Evolutionary conservation across 1,139 yeast genomes (phyloP).

Genomic region (Arxiozyma heterogenica): DNA sequence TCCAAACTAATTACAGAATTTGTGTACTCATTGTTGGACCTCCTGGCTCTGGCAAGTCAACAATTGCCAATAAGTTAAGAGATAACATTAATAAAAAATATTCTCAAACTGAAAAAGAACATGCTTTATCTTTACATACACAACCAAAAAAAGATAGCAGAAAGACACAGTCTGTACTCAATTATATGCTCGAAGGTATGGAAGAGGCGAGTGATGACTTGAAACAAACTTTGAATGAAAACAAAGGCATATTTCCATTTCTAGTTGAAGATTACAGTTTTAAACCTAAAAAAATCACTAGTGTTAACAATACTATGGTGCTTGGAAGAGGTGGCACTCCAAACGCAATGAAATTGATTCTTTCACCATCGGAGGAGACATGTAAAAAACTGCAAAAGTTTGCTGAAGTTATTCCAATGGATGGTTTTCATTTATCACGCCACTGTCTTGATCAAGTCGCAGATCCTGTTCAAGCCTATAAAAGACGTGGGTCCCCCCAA

Average conservation of each 20-base stretch:
- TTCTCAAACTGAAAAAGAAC: constrained; percentile 2
- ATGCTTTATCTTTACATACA: not conserved
- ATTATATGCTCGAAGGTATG: constrained; percentile 9
- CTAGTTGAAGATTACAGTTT: constrained; percentile 41
- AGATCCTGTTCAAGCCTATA: constrained; percentile 49
- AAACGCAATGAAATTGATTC: constrained; percentile 17
- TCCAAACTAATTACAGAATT: constrained; percentile 36
- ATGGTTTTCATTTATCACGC: constrained; percentile 76
- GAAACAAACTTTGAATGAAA: constrained; percentile 25
- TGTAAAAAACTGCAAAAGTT: constrained; percentile 11
- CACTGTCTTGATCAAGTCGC: constrained; percentile 41
- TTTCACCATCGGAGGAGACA: not conserved
- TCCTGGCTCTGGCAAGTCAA: constrained; percentile 81
- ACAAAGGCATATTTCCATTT: constrained; percentile 36
- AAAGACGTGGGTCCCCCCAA: constrained; percentile 73
- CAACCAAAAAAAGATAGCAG: not conserved
- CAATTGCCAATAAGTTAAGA: constrained; percentile 44
- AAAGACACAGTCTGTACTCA: not conserved
- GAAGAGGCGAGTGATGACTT: constrained; percentile 8
- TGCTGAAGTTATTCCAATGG: constrained; percentile 50
- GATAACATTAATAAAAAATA: constrained; percentile 32
- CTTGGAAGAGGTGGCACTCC: constrained; percentile 33
- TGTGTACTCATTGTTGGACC: constrained; percentile 58
- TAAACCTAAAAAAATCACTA: constrained; percentile 19
- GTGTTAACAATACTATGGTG: constrained; percentile 5